Evolutionary conservation across 768 basidiomycete genomes (phyloP).

Genomic region (Obba rivulosa): DNA sequence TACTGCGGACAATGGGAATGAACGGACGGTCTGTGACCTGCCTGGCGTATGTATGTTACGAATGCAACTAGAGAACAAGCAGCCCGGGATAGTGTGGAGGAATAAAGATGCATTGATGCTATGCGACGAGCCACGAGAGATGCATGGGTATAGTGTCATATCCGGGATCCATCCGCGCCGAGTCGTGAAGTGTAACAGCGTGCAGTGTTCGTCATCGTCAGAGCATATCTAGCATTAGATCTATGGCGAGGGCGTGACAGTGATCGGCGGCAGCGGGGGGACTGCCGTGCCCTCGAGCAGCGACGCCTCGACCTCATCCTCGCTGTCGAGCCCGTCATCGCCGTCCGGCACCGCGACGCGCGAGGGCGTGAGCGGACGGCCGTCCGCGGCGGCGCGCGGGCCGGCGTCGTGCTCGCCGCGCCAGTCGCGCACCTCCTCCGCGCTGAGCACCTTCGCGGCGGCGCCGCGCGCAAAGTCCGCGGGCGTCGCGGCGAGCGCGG

Average conservation of each 20-base stretch:
- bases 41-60: too few species aligned
- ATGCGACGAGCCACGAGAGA: background rate
- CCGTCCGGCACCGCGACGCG: constrained; percentile 14
- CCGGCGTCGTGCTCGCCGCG: constrained; percentile 19
- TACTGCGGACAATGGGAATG: too few species aligned
- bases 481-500: constrained; percentile 55
- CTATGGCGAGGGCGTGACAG: constrained; percentile 35
- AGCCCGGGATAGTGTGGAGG: background rate
- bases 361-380: constrained; percentile 15
- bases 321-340: constrained; percentile 13
- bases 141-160: constrained; percentile 16
- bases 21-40: too few species aligned
- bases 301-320: constrained; percentile 26
- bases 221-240: constrained; percentile 10
- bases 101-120: constrained; percentile 8
- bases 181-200: background rate
- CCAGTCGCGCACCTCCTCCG: constrained; percentile 68
- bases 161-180: constrained; percentile 2
- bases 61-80: too few species aligned
- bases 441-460: constrained; percentile 64
- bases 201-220: constrained; percentile 6
- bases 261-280: constrained; percentile 35
- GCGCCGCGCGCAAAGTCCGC: constrained; percentile 42
- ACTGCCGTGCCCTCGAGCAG: constrained; percentile 14
- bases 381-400: constrained; percentile 11